Evolutionary conservation across 2,329 filamentous ascomycete species (phyloP), one percentile per base, ranked within the genome.

Genomic region (Cladosporium sp.): DNA sequence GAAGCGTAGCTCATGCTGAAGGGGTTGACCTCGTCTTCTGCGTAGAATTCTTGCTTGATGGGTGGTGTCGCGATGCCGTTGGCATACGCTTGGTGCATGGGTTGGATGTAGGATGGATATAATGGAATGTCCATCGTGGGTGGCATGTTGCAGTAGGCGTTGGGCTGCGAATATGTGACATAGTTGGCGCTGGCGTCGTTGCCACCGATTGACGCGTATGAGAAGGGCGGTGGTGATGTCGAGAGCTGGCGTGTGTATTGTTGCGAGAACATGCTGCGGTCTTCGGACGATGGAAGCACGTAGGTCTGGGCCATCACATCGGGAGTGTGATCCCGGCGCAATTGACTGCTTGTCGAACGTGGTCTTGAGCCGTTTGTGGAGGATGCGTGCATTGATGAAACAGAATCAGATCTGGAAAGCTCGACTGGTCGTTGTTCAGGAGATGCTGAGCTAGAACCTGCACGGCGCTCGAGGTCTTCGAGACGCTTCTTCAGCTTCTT

Each of bases 401-500:
- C 61, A 8, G 65, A 62, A 23, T 70, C 69, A n/a, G 69, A 65
- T 34, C 74, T 74, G 61, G 83, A 81, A 25, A 85, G 80, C 74
- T 87, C 83, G 59, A 81, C 82, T 65, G 84, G 85, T 68, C 80
- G 79, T 73, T 85, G 84, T 75, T 88, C 86, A 62, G 86, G 86
- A 46, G 83, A 86, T 76, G 80, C 84, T 71, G 82, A 86, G 66
- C 84, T 84, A 69, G 88, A 81, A 54, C 89, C 90, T 66, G 91
- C 91, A 70, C 91, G 86, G 75, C 90, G 88, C 84, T 94, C 91
- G 72, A 94, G 86, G 76, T 94, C 91, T 83, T 94, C 91, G 76
- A 95, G 84, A 74, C 91, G 89, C 83, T 90, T 90, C 90, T 95
- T 94, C 73, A 94, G 89, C 88, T 94, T 94, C 88, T 94, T 94